Percentiles rank a stretch among this genome's conserved stretches.
phyloP scores from a whole-genome alignment of 352 stramenopile genomes.

The Globisporangium uncinulatum region DNA sequence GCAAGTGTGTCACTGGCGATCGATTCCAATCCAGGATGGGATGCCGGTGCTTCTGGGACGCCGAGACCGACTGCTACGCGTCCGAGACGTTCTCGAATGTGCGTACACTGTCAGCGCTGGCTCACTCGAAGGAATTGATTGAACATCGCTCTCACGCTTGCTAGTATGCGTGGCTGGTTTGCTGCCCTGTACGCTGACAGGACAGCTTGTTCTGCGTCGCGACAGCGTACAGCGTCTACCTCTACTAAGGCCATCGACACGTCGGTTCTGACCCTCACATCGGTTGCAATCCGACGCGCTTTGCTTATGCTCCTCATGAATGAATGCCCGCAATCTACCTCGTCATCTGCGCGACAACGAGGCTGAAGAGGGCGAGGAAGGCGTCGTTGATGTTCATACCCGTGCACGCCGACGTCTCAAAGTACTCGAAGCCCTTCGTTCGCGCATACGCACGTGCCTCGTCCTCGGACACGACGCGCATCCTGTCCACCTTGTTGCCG shows the following conservation, averaged over 20 bases:
- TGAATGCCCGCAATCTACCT: constrained; percentile 10
- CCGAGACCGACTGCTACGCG: constrained; percentile 85
- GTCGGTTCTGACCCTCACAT: too few relatives aligned
- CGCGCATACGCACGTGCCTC: constrained; percentile 72
- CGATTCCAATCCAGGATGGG: constrained; percentile 53
- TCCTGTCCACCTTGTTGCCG: constrained; percentile 89
- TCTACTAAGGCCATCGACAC: constrained; percentile 46
- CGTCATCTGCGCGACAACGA: constrained; percentile 37
- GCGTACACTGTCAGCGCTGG: constrained; percentile 2
- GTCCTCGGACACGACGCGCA: constrained; percentile 67
- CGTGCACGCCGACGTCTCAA: constrained; percentile 89
- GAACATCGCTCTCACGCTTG: not conserved
- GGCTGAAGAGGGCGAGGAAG: constrained; percentile 79
- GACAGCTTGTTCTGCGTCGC: constrained; percentile 88
- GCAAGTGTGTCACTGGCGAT: not conserved
- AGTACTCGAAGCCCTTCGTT: constrained; percentile 85
- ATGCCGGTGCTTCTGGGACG: constrained; percentile 88
- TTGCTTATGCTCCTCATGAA: not conserved
- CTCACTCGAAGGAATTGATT: too few relatives aligned
- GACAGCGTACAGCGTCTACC: constrained; percentile 85
- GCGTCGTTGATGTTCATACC: constrained; percentile 82
- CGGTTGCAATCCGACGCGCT: too few relatives aligned
- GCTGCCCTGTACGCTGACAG: constrained; percentile 21
- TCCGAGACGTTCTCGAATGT: constrained; percentile 89
- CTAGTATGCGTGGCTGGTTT: not conserved